Evolutionary conservation across 2,329 filamentous ascomycete species (phyloP).

Genomic region (Hawksworthiomyces lignivorus): DNA sequence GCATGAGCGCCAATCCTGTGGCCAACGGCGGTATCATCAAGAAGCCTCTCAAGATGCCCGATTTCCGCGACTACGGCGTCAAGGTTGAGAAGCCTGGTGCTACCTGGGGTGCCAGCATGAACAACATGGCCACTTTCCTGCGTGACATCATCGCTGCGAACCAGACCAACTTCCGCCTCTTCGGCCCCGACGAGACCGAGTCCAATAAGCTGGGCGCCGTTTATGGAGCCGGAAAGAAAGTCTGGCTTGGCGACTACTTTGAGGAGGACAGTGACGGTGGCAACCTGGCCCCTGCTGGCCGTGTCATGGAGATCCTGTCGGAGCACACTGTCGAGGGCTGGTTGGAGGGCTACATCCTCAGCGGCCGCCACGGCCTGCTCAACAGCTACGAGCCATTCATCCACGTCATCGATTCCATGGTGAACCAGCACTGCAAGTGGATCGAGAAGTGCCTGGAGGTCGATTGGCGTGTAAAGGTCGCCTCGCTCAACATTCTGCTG

Average conservation of each 20-base stretch:
- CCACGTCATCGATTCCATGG: conserved; percentile 78
- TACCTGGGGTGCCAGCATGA: conserved; percentile 56
- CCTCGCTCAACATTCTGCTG: conserved; percentile 71
- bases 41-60: conserved; percentile 60
- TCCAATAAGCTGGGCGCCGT: conserved; percentile 69
- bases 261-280: conserved; percentile 69
- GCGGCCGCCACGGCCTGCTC: conserved; percentile 65
- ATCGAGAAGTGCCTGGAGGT: conserved; percentile 75
- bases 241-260: conserved; percentile 73
- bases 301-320: conserved; percentile 79
- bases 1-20: conserved; percentile 73
- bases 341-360: conserved; percentile 72
- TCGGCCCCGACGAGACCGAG: conserved; percentile 74
- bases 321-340: conserved; percentile 75
- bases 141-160: conserved; percentile 61
- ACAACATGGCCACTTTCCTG: conserved; percentile 59
- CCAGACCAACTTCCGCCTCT: conserved; percentile 61
- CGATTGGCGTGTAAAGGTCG: conserved; percentile 65
- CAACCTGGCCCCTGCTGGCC: conserved; percentile 59
- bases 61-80: conserved; percentile 62
- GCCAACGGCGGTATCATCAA: conserved; percentile 62
- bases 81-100: conserved; percentile 53
- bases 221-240: conserved; percentile 69
- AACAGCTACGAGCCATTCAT: conserved; percentile 82
- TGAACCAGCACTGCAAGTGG: conserved; percentile 80